Conservation (phyloP, 129 eudicot species). For the Logfia minima region DNA sequence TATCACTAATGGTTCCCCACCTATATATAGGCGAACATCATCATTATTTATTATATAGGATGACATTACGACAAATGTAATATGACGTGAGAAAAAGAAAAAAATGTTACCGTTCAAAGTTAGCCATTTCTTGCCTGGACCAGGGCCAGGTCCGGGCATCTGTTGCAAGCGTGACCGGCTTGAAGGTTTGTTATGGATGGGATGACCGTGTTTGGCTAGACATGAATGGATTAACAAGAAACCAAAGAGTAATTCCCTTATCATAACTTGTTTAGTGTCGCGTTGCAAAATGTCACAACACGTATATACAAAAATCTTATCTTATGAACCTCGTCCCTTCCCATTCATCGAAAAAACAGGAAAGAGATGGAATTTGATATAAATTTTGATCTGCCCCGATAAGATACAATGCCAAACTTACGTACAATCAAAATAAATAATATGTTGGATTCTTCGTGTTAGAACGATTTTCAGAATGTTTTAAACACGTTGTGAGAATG, state of each 20-base stretch:
- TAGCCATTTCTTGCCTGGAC: constrained; percentile 48
- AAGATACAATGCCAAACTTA: not conserved
- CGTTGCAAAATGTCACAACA: not conserved
- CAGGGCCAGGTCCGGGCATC: constrained; percentile 2
- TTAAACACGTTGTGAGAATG: not conserved
- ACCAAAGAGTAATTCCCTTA: constrained; percentile 44
- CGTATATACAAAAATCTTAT: not conserved
- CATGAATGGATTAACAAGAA: constrained; percentile 42
- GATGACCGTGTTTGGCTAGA: constrained; percentile 26
- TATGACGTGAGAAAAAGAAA: not conserved
- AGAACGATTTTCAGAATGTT: not conserved
- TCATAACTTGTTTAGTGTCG: constrained; percentile 46
- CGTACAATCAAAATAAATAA: not conserved
- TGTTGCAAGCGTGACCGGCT: constrained; percentile 24
- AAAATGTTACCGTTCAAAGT: constrained; percentile 48
- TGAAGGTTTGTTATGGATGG: constrained; percentile 25
- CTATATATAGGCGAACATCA: constrained; percentile 29
- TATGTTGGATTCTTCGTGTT: not conserved
- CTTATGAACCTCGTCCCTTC: not conserved
- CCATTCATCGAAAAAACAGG: not conserved
- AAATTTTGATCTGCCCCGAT: not conserved
- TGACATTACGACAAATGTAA: not conserved
- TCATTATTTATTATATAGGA: not conserved
- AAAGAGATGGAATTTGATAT: not conserved
- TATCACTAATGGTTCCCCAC: constrained; percentile 59